Evolutionary conservation across 371 early-diverging fungal species (phyloP).

Genomic region (Quaeritorhiza haematococci): DNA sequence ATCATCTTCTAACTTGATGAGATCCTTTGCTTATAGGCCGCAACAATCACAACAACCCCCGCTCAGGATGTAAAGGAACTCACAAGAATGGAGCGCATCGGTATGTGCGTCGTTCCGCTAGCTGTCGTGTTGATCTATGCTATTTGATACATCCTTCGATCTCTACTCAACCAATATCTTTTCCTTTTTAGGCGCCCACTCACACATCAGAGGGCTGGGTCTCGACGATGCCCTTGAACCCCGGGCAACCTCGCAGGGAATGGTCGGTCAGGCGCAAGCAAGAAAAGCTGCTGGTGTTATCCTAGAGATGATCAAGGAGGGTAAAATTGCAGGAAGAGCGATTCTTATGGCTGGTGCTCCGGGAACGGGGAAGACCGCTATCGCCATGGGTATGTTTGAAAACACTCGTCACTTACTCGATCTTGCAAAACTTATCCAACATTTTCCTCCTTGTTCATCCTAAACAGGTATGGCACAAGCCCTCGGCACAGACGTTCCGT

Average conservation of each 20-base stretch:
- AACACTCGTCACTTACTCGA: neutral
- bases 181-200: conserved; percentile 75
- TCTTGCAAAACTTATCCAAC: neutral
- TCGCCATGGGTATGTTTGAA: conserved; percentile 51
- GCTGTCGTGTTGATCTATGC: neutral
- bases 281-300: conserved; percentile 90
- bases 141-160: too few relatives aligned
- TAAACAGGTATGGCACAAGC: conserved; percentile 78
- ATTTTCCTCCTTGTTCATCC: neutral
- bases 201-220: conserved; percentile 74
- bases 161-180: neutral
- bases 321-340: conserved; percentile 54
- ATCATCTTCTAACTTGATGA: too few relatives aligned
- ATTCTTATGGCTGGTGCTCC: conserved; percentile 49
- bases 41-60: conserved; percentile 9
- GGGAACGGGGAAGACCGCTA: conserved; percentile 68
- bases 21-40: too few relatives aligned
- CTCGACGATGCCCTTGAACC: conserved; percentile 86
- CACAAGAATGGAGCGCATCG: conserved; percentile 63
- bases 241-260: conserved; percentile 80
- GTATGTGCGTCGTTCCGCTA: conserved; percentile 26
- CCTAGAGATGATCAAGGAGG: conserved; percentile 52
- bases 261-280: conserved; percentile 96
- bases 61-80: conserved; percentile 54
- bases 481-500: conserved; percentile 91